Percentiles rank a stretch among this genome's conserved stretches.
These are phyloP conservation scores for Russula sp. DNA, from an alignment of 768 basidiomycete species.

Conservation along the genomic window DNA sequence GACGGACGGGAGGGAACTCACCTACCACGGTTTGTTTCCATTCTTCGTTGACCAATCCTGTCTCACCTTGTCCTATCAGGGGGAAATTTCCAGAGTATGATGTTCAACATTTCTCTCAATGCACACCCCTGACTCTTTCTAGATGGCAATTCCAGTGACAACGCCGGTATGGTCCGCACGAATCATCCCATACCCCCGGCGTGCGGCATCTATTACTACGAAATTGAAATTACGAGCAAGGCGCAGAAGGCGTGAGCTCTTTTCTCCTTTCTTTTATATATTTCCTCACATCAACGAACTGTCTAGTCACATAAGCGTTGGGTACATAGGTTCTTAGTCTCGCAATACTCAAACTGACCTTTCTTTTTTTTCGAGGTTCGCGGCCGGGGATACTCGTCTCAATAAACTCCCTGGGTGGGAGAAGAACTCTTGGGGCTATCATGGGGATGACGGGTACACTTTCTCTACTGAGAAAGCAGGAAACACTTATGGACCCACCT, in stretches of 20 bases:
- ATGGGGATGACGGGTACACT: constrained; percentile 81
- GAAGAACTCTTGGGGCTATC: constrained; percentile 82
- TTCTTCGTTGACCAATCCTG: not conserved
- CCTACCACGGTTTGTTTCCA: constrained; percentile 51
- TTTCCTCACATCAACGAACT: constrained; percentile 23
- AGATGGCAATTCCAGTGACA: constrained; percentile 21
- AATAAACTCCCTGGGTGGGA: constrained; percentile 85
- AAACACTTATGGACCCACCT: constrained; percentile 68
- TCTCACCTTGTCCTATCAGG: constrained; percentile 2
- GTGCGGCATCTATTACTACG: constrained; percentile 93
- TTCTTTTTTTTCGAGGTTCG: constrained; percentile 44
- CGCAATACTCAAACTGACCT: constrained; percentile 6
- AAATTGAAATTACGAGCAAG: constrained; percentile 78
- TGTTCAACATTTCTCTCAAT: not conserved
- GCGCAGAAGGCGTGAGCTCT: constrained; percentile 67
- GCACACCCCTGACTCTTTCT: constrained; percentile 7
- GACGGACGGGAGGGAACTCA: constrained; percentile 65
- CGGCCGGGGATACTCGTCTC: constrained; percentile 55
- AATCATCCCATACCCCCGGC: constrained; percentile 72
- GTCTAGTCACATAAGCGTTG: constrained; percentile 70
- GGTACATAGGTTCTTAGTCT: constrained; percentile 40
- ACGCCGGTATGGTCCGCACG: constrained; percentile 75
- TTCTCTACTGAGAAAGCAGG: constrained; percentile 73
- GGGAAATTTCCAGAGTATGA: constrained; percentile 18
- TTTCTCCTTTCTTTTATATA: constrained; percentile 4